These are phyloP conservation scores for Asterionellopsis glacialis DNA, from an alignment of 108 stramenopile genomes.

Conservation along the genomic window DNA sequence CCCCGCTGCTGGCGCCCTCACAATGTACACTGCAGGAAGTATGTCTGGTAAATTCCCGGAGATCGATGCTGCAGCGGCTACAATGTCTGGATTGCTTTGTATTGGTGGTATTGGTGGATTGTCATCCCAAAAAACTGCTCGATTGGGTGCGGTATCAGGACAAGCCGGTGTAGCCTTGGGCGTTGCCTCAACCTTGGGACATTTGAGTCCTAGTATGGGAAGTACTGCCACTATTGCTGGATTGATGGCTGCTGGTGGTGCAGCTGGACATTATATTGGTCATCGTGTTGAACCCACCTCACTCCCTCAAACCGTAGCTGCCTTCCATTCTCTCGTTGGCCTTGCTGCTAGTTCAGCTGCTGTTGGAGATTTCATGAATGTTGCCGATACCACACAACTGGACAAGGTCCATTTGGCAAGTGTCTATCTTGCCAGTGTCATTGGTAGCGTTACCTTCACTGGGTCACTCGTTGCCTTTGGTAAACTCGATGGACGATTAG, in stretches of 20 bases:
- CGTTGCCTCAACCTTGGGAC: conserved; percentile 90
- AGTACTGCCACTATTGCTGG: conserved; percentile 75
- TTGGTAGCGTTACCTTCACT: conserved; percentile 96
- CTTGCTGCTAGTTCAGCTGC: conserved; percentile 90
- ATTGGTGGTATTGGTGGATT: conserved; percentile 98
- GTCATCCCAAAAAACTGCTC: conserved; percentile 89
- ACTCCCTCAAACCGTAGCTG: conserved; percentile 97
- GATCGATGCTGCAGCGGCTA: conserved; percentile 80
- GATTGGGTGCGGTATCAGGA: conserved; percentile 92
- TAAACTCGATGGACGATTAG: conserved; percentile 88
- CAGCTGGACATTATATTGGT: conserved; percentile 84
- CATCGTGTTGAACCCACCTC: conserved; percentile 92
- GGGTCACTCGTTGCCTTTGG: conserved; percentile 98
- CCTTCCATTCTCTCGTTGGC: conserved; percentile 97
- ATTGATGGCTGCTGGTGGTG: conserved; percentile 89
- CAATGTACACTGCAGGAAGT: conserved; percentile 64
- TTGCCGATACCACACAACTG: conserved; percentile 57
- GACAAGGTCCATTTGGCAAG: conserved; percentile 80
- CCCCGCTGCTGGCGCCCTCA: conserved; percentile 83
- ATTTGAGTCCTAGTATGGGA: conserved; percentile 68
- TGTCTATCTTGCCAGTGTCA: conserved; percentile 93
- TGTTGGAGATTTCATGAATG: conserved; percentile 82
- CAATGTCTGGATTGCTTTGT: conserved; percentile 89
- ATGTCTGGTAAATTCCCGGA: conserved; percentile 85
- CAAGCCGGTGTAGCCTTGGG: conserved; percentile 97